These are phyloP conservation scores for Metschnikowia bowlesiae DNA, from an alignment of 805 yeast genomes.

Conservation along the genomic window DNA sequence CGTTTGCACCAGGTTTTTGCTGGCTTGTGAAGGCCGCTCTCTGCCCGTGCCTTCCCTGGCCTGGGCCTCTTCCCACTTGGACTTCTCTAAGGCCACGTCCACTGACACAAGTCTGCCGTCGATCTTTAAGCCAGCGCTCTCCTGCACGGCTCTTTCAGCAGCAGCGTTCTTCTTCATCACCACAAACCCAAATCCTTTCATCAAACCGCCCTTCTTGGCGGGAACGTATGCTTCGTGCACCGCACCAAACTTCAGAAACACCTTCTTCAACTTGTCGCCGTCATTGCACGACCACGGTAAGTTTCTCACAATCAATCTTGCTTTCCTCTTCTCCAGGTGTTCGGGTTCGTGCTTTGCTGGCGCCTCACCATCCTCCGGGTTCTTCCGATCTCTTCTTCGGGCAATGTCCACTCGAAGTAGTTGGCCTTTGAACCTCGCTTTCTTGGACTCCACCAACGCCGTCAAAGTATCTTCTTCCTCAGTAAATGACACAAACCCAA, in stretches of 20 bases:
- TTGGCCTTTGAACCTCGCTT: slow-evolving; percentile 59
- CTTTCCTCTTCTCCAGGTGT: slow-evolving; percentile 69
- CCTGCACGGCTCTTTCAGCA: slow-evolving; percentile 80
- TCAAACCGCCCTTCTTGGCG: slow-evolving; percentile 76
- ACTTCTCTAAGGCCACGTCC: slow-evolving; percentile 86
- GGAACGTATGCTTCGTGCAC: slow-evolving; percentile 90
- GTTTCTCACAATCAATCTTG: slow-evolving; percentile 84
- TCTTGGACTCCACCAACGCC: slow-evolving; percentile 68
- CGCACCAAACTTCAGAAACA: slow-evolving; percentile 75
- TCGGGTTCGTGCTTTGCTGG: slow-evolving; percentile 16
- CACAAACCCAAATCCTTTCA: slow-evolving; percentile 94
- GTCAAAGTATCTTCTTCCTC: slow-evolving; percentile 75
- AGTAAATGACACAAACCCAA: slow-evolving; percentile 91
- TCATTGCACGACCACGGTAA: slow-evolving; percentile 94
- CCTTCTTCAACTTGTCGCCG: slow-evolving; percentile 62
- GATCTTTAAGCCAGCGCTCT: slow-evolving; percentile 67
- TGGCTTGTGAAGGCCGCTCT: slow-evolving; percentile 34
- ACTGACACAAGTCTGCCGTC: slow-evolving; percentile 92
- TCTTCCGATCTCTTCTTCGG: slow-evolving; percentile 80
- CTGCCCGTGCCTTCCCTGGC: slow-evolving; percentile 4
- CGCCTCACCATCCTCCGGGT: slow-evolving; percentile 11
- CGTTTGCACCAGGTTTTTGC: slow-evolving; percentile 33
- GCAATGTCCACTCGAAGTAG: slow-evolving; percentile 80
- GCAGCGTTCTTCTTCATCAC: slow-evolving; percentile 75
- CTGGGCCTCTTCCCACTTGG: slow-evolving; percentile 66